These are phyloP conservation scores for Arthrobotrys megalospora DNA, from an alignment of 2,329 filamentous ascomycete genomes.

Conservation along the genomic window DNA sequence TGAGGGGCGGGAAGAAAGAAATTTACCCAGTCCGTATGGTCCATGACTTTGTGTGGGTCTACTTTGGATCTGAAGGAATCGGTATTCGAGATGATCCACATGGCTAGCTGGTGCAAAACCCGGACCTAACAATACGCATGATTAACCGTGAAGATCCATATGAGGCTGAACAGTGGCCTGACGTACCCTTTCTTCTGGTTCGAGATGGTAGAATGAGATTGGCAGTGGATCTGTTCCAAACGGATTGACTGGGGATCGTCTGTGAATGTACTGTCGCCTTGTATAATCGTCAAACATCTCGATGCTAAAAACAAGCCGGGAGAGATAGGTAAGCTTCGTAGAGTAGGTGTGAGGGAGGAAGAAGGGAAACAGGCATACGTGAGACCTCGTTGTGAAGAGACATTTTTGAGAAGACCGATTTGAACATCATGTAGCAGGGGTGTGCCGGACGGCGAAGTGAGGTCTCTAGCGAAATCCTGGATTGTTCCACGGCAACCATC, in stretches of 20 bases:
- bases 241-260: slow-evolving; percentile 83
- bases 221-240: slow-evolving; percentile 84
- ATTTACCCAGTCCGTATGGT: slow-evolving; percentile 87
- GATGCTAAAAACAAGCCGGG: slow-evolving; percentile 71
- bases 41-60: slow-evolving; percentile 81
- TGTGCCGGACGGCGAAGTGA: slow-evolving; percentile 37
- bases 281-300: slow-evolving; percentile 96
- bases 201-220: slow-evolving; percentile 74
- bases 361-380: slow-evolving; percentile 72
- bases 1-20: background rate
- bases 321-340: slow-evolving; percentile 10
- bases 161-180: background rate
- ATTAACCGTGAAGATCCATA: background rate
- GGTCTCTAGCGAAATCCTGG: slow-evolving; percentile 53
- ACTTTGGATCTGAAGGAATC: slow-evolving; percentile 90
- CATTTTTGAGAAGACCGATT: slow-evolving; percentile 87
- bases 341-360: slow-evolving; percentile 15
- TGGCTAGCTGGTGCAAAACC: slow-evolving; percentile 88
- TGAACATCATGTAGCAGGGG: slow-evolving; percentile 84
- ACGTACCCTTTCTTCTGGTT: slow-evolving; percentile 37
- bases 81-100: slow-evolving; percentile 89
- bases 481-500: background rate
- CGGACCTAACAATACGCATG: slow-evolving; percentile 71
- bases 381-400: slow-evolving; percentile 92
- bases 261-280: slow-evolving; percentile 87